Percentiles rank a stretch among this genome's conserved stretches.
Conservation (phyloP, 805 yeast species). For the Hyphopichia homilentoma region DNA sequence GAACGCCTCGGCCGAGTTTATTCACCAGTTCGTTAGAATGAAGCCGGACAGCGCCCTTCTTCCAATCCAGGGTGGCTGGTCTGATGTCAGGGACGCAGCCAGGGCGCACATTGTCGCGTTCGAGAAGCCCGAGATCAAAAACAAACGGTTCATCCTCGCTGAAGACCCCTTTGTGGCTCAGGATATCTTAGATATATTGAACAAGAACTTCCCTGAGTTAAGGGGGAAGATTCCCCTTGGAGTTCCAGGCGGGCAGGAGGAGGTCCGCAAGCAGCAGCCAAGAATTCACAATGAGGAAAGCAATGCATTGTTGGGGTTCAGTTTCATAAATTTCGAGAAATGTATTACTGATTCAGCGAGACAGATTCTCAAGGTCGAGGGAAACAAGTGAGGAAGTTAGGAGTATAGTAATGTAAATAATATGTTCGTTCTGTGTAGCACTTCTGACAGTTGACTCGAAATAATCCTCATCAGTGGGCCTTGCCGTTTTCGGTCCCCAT, state of each 20-base stretch:
- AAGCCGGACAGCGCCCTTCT: constrained; percentile 1
- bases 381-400: too few relatives aligned
- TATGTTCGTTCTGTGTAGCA: too few relatives aligned
- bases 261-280: too few relatives aligned
- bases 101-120: constrained; percentile 15
- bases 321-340: constrained; percentile 17
- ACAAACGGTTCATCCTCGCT: constrained; percentile 23
- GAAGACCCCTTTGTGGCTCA: constrained; percentile 17
- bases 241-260: constrained; percentile 1
- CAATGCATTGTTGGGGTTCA: constrained; percentile 16
- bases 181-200: constrained; percentile 18
- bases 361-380: constrained; percentile 12
- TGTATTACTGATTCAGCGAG: constrained; percentile 21
- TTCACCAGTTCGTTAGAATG: constrained; percentile 8
- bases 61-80: neutral
- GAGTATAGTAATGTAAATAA: too few relatives aligned
- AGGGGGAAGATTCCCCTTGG: constrained; percentile 4
- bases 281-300: constrained; percentile 7
- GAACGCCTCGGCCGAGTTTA: constrained; percentile 11
- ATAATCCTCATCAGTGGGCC: too few relatives aligned
- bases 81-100: constrained; percentile 20
- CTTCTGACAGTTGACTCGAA: too few relatives aligned
- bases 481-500: too few relatives aligned
- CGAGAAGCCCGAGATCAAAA: constrained; percentile 7
- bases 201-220: constrained; percentile 13